These are phyloP conservation scores for Chamaecyparis obtusa DNA, from an alignment of 75 land plant genomes.

Conservation along the genomic window DNA sequence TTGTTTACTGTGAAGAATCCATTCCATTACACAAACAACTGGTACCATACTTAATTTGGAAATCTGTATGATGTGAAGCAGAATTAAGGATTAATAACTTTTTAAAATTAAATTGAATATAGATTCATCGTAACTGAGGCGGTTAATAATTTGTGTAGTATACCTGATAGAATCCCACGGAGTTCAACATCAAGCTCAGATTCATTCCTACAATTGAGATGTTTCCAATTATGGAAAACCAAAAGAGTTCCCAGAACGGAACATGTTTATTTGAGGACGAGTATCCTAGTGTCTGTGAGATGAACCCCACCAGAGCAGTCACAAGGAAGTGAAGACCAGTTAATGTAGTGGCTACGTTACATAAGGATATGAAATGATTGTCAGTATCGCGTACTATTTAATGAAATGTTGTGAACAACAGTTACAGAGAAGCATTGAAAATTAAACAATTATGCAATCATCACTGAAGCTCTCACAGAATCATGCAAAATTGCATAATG, in stretches of 20 bases:
- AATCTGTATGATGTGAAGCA: constrained; percentile 43
- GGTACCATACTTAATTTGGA: constrained; percentile 39
- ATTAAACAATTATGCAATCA: no score
- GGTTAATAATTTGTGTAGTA: not conserved
- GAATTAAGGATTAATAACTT: constrained; percentile 15
- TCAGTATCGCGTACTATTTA: not conserved
- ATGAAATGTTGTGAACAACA: not conserved
- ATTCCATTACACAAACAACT: constrained; percentile 53
- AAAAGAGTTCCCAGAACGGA: constrained; percentile 18
- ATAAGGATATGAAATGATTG: no score
- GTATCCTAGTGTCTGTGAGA: constrained; percentile 28
- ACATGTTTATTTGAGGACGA: constrained; percentile 19
- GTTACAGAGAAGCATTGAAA: not conserved
- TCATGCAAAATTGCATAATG: not conserved
- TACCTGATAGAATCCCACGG: constrained; percentile 92
- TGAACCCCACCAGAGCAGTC: constrained; percentile 74
- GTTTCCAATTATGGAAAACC: no score
- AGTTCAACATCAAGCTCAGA: constrained; percentile 78
- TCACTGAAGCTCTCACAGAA: not conserved
- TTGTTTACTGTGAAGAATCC: constrained; percentile 47
- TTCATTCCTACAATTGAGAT: no score
- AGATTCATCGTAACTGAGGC: no score
- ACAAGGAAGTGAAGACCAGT: constrained; percentile 69
- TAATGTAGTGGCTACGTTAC: constrained; percentile 52
- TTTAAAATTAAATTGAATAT: not conserved